These are phyloP conservation scores for Exidia glandulosa DNA, from an alignment of 768 basidiomycete species.

Conservation along the genomic window DNA sequence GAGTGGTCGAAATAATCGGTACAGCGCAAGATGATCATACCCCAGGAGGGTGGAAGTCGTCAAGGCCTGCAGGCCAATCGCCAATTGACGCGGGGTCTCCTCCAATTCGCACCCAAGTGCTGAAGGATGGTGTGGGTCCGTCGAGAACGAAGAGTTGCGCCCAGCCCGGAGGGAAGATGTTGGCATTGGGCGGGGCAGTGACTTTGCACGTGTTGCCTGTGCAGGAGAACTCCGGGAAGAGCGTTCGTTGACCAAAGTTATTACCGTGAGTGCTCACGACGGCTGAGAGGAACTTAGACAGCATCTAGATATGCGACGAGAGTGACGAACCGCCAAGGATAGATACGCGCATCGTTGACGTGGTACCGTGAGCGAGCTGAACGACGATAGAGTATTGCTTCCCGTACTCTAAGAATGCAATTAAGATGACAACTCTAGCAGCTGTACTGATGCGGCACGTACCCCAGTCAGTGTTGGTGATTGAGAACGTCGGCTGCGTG, in stretches of 20 bases:
- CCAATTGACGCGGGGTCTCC: conserved; percentile 2
- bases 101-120: conserved; percentile 8
- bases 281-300: conserved; percentile 1
- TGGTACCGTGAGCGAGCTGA: background rate
- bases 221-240: conserved; percentile 5
- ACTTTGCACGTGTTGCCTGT: conserved; percentile 8
- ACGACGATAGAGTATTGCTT: conserved; percentile 38
- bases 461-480: conserved; percentile 60
- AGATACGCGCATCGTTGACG: background rate
- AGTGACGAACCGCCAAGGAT: background rate
- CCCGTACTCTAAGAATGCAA: no score
- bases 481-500: conserved; percentile 23
- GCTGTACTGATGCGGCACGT: no score
- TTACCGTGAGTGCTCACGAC: conserved; percentile 6
- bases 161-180: conserved; percentile 12
- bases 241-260: conserved; percentile 5
- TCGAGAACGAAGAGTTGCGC: conserved; percentile 9
- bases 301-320: background rate
- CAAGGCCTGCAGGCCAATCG: background rate
- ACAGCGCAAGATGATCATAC: background rate
- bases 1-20: background rate
- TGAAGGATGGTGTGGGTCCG: conserved; percentile 6
- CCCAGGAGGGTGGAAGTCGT: background rate
- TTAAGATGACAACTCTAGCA: no score
- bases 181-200: conserved; percentile 10